A percentile compares a stretch with the other conserved stretches of the same genome.
Evolutionary conservation across 2,329 filamentous ascomycete species (phyloP).

Genomic region (Neopestalotiopsis sp.): DNA sequence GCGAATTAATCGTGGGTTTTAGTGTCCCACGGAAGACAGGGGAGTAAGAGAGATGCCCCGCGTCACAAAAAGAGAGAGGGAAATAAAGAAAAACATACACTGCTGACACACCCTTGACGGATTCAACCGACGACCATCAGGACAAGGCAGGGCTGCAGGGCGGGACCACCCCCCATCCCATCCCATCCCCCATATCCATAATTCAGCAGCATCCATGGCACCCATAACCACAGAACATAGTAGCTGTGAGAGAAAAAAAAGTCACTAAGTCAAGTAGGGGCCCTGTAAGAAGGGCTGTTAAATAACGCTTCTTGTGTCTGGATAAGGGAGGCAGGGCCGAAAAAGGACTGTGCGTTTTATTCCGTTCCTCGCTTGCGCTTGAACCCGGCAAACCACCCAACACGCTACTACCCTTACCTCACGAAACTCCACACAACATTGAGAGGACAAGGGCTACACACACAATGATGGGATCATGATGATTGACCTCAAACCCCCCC

Average conservation of each 20-base stretch:
- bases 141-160: conserved; percentile 9
- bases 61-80: background rate
- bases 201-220: background rate
- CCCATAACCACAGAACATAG: too few relatives aligned
- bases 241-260: too few relatives aligned
- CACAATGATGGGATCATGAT: too few relatives aligned
- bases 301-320: background rate
- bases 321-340: background rate
- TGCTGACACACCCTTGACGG: conserved; percentile 10
- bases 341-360: background rate
- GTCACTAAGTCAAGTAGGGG: too few relatives aligned
- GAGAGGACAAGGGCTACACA: background rate
- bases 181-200: background rate
- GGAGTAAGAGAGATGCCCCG: background rate
- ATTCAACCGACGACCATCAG: background rate
- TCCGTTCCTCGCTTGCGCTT: background rate
- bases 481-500: too few relatives aligned
- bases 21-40: background rate
- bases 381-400: background rate
- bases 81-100: background rate
- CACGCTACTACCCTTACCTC: background rate
- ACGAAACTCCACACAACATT: too few relatives aligned
- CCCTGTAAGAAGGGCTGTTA: background rate
- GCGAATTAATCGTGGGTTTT: background rate
- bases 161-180: background rate